Evolutionary conservation across 208 protist genomes (phyloP), one percentile per base, ranked within the genome.

Genomic region (Leptomonas seymouri): DNA sequence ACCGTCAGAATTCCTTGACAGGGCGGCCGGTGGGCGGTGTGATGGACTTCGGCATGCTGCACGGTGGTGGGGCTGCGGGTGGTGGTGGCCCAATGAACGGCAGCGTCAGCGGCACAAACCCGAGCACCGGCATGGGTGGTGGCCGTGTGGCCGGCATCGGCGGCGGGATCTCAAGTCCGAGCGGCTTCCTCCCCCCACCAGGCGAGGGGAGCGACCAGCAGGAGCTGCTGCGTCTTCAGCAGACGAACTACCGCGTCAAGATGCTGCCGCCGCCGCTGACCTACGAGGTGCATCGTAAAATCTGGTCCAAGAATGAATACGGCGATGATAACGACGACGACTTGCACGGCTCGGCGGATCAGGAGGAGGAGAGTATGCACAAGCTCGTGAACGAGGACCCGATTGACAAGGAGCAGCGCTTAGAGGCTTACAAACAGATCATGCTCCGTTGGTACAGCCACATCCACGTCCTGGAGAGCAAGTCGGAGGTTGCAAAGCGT

Each of bases 381-480:
- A 50, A 49, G 48, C 59, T 68, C 16, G 57, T 60, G 28, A 68
- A 75, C 74, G 73, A 78, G 59, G 66, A 81, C 54, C 60, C 59
- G 28, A 44, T 81, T 12, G 69, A 71, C 39, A 71, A 65, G 55
- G 59, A 79, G 63, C 70, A 74, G 66, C 72, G 81, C 7, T 54
- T 86, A 36, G 64, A 73, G 46, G 81, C 81, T 39, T 86, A 86
- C 58, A 55, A 62, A 45, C 67, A 76, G 39, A 80, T 82, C 27
- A 73, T 86, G 70, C 50, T 71, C 25, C 81, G 81, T 30, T 86
- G 81, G 81, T 80, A 76, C 44, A 74, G 75, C 55, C 81, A 84
- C 74, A 78, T 86, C 39, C 68, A 74, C 45, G 77, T 82, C 11
- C 73, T 86, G 7, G 74, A 84, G 44, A 61, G 36, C 41, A 86